A percentile compares a stretch with the other conserved stretches of the same genome.
Conservation (phyloP, 768 basidiomycete genomes). For the Macrolepiota dolichaula region DNA sequence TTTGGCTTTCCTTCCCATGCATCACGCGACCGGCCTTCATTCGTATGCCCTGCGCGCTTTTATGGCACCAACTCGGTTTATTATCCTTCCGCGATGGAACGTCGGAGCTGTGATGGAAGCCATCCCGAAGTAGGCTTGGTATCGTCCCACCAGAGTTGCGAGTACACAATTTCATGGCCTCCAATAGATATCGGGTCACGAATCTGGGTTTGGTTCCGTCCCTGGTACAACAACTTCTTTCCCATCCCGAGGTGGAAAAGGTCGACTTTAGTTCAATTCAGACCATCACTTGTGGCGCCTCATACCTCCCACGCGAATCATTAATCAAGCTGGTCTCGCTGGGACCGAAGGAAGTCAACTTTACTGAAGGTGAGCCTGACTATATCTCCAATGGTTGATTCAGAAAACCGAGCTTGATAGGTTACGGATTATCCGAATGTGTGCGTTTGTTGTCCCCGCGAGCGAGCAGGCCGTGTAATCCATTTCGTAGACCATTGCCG, state of each 20-base stretch:
- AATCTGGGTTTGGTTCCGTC: slow-evolving; percentile 54
- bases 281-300: slow-evolving; percentile 49
- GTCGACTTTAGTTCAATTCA: slow-evolving; percentile 51
- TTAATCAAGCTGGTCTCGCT: slow-evolving; percentile 32
- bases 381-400: neutral
- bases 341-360: slow-evolving; percentile 26
- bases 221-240: slow-evolving; percentile 57
- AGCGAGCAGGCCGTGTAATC: neutral
- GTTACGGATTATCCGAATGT: slow-evolving; percentile 69
- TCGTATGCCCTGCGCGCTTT: slow-evolving; percentile 44
- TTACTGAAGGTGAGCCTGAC: slow-evolving; percentile 40
- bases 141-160: neutral
- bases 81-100: slow-evolving; percentile 61
- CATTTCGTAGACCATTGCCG: slow-evolving; percentile 48
- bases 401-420: slow-evolving; percentile 28
- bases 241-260: slow-evolving; percentile 43
- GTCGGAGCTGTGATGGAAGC: slow-evolving; percentile 43
- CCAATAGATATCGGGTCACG: slow-evolving; percentile 50
- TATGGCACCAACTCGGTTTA: slow-evolving; percentile 38
- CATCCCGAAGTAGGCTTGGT: slow-evolving; percentile 50
- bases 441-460: slow-evolving; percentile 31
- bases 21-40: slow-evolving; percentile 63
- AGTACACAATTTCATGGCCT: neutral
- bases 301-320: slow-evolving; percentile 62
- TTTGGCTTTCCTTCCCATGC: slow-evolving; percentile 61